Evolutionary conservation across 345 rosid genomes (phyloP).

Genomic region (Triadica sebifera): DNA sequence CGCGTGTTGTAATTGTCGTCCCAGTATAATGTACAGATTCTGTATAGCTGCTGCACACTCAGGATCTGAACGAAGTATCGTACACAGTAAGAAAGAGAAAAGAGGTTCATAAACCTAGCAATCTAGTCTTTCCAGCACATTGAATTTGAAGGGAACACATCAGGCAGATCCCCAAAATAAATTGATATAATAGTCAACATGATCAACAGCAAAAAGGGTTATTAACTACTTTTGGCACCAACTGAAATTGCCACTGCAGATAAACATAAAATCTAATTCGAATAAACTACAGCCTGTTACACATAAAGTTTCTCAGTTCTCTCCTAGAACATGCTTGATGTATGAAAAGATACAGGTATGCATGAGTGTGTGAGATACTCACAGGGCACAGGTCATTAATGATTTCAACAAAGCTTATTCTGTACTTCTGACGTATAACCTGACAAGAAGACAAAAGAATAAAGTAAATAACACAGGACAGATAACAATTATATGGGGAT

Average conservation of each 20-base stretch:
- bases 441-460: conserved; percentile 26
- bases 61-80: conserved; percentile 57
- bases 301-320: too few species aligned
- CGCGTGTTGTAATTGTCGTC: conserved; percentile 96
- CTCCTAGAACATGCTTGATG: not conserved
- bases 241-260: too few species aligned
- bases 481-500: not conserved
- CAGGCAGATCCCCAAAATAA: too few species aligned
- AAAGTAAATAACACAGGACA: not conserved
- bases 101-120: not conserved
- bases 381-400: conserved; percentile 95
- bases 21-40: conserved; percentile 95
- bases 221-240: too few species aligned
- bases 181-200: too few species aligned
- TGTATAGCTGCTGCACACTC: conserved; percentile 93
- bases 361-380: conserved; percentile 21
- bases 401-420: conserved; percentile 94
- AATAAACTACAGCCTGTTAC: not conserved
- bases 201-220: not conserved
- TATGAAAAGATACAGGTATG: not conserved
- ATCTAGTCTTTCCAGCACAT: too few species aligned
- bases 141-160: too few species aligned
- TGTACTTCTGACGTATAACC: conserved; percentile 98
- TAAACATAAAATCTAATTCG: not conserved
- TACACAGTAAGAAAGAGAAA: conserved; percentile 1